Evolutionary conservation across 2,329 filamentous ascomycete species (phyloP), one percentile per base, ranked within the genome.

Genomic region (Cordyceps javanica): DNA sequence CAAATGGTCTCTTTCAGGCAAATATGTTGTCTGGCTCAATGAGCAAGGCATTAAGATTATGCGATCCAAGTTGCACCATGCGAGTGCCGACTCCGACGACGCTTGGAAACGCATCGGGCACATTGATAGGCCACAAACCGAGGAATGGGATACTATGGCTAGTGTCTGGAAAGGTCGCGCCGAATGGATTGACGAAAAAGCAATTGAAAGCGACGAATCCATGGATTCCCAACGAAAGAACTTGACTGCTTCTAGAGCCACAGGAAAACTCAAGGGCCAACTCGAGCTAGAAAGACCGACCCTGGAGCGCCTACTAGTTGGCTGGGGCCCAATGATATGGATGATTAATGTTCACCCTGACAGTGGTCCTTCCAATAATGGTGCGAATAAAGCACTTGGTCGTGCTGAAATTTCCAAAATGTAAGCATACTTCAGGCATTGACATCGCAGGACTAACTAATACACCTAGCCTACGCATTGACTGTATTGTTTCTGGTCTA

Each of bases 31-130:
- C 0, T 99, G 94, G 94, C 81, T 96, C 41, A 99, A 97, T 67
- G 94, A 99, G 72, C 88, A 95, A 66, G 94, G 94, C 4, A 95
- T 97, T 69, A 97, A 97, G 70, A 94, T 99, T 60, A 97, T 97
- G 92, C 85, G 94, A 38, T 91, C 91, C 5, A 90, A 94, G 68
- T 69, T 95, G 21, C 85, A 92, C 64, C 79, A 97, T 5, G 90
- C 95, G 6, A 85, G 78, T 61, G 80, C 81, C 13, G 88, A 96
- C 66, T 76, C 81, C 2, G 92, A 97, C 16, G 86, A 88, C 62
- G 90, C 92, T 2, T 99, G 95, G 95, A 96, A 94, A 71, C 83
- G 93, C 10, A 90, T 99, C 61, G 92, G 90, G 25, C 93, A 97
- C 68, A 87, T 96, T 60, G 91, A 96, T 68, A 84, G 91, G 44